Percentiles rank a stretch among this genome's conserved stretches.
Conservation (phyloP, 371 early-diverging fungal genomes). For the Circinella minor region DNA sequence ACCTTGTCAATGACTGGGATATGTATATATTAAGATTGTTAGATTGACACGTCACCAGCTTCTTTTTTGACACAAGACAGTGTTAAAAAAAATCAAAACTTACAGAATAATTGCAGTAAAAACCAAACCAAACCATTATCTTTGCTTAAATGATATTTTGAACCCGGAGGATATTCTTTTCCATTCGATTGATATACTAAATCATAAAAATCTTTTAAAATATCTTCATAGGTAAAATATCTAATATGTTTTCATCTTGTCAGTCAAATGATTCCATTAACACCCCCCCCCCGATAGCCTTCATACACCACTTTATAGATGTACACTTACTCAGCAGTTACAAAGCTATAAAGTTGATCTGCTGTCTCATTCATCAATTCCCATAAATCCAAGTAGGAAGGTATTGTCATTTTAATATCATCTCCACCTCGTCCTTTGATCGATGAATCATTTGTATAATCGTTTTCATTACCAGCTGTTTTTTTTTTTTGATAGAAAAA, state of each 20-base stretch:
- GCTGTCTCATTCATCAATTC: conserved; percentile 78
- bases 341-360: conserved; percentile 81
- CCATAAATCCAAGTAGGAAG: conserved; percentile 73
- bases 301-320: not conserved
- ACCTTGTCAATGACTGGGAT: conserved; percentile 63
- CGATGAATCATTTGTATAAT: not conserved
- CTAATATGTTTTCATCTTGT: conserved; percentile 23
- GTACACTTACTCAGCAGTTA: conserved; percentile 57
- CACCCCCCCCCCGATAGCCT: too few species aligned
- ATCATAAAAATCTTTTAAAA: conserved; percentile 68
- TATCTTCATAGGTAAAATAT: conserved; percentile 67
- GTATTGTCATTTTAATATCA: conserved; percentile 67
- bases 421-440: conserved; percentile 18
- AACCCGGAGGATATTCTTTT: conserved; percentile 44
- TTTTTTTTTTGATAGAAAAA: not conserved
- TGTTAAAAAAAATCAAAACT: conserved; percentile 12
- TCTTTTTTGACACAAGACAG: not conserved
- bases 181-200: conserved; percentile 61
- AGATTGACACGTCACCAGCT: not conserved
- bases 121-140: conserved; percentile 82
- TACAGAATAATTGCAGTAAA: conserved; percentile 74
- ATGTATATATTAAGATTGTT: conserved; percentile 17
- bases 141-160: conserved; percentile 54
- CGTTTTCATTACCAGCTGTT: not conserved
- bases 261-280: too few species aligned